phyloP scores from a whole-genome alignment of 192 early-diverging fungal species.

The Helicostylum pulchrum region DNA sequence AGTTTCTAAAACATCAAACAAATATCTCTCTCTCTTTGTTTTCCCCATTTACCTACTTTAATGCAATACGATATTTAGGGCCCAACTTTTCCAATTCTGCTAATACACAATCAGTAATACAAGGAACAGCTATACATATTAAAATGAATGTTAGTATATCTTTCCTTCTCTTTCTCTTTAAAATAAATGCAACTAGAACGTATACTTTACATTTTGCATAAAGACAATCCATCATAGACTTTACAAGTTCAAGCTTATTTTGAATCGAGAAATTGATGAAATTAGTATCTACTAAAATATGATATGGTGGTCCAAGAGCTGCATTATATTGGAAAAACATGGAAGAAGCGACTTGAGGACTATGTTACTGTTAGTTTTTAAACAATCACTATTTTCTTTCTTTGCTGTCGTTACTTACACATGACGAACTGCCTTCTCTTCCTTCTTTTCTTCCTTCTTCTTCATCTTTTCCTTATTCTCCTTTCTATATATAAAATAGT shows the following conservation, averaged over 20 bases:
- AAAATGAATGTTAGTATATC: neutral
- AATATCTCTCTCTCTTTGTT: neutral
- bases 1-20: neutral
- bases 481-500: conserved; percentile 36
- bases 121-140: conserved; percentile 71
- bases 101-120: conserved; percentile 98
- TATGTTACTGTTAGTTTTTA: conserved; percentile 17
- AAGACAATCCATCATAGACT: conserved; percentile 99
- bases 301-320: conserved; percentile 93
- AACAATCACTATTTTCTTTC: neutral
- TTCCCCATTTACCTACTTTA: conserved; percentile 50
- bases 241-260: conserved; percentile 95
- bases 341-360: conserved; percentile 85
- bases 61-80: conserved; percentile 90
- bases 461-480: conserved; percentile 64
- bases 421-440: conserved; percentile 67
- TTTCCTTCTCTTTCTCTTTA: neutral
- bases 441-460: conserved; percentile 65
- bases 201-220: conserved; percentile 80
- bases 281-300: conserved; percentile 96
- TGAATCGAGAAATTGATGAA: conserved; percentile 99
- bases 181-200: neutral
- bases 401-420: conserved; percentile 52
- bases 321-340: conserved; percentile 98
- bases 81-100: conserved; percentile 99